Conservation (phyloP, 148 eudicot genomes). For the Camellia japonica region DNA sequence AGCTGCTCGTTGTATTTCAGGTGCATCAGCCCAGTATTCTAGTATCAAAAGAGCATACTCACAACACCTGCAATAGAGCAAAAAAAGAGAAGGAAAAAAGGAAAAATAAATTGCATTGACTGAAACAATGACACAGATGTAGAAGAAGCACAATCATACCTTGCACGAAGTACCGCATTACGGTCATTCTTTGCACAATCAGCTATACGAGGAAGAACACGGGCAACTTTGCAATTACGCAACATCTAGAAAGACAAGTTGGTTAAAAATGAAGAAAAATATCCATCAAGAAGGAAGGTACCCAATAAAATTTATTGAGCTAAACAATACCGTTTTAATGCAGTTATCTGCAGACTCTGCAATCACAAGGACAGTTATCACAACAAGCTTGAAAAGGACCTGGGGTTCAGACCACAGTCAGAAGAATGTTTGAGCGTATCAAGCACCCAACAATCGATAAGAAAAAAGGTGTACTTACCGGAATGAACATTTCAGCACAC, state of each 20-base stretch:
- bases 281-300: background rate
- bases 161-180: conserved; percentile 83
- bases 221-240: conserved; percentile 97
- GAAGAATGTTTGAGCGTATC: conserved; percentile 24
- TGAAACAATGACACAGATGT: background rate
- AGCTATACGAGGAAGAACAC: conserved; percentile 86
- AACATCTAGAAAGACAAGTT: conserved; percentile 60
- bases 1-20: conserved; percentile 95
- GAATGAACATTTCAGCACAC: conserved; percentile 91
- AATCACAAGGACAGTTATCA: conserved; percentile 97
- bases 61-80: conserved; percentile 65
- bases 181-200: conserved; percentile 93
- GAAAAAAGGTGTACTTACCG: conserved; percentile 44
- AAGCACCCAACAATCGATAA: conserved; percentile 8
- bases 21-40: conserved; percentile 98
- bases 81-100: background rate
- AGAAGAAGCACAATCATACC: conserved; percentile 40
- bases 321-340: conserved; percentile 81
- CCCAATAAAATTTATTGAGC: background rate
- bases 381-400: conserved; percentile 98
- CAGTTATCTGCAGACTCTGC: conserved; percentile 99
- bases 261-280: conserved; percentile 11
- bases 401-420: conserved; percentile 39
- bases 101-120: background rate
- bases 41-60: conserved; percentile 93